Base-by-base conservation (phyloP, 192 early-diverging fungal species). In the Backusella tuberculispora region DNA sequence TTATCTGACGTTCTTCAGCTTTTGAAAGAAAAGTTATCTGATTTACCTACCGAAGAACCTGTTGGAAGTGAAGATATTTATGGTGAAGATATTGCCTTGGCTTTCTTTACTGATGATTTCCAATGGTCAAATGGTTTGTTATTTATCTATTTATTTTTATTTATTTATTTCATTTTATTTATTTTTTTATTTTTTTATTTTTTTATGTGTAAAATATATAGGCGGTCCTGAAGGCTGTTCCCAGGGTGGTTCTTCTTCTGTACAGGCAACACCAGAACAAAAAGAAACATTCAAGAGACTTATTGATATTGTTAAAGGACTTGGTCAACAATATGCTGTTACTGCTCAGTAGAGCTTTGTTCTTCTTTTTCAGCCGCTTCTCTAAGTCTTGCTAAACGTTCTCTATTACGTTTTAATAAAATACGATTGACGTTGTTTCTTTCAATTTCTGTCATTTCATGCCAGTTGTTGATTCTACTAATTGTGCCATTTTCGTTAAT, bases 391-490 rank as follows among this genome's bases (percentile, higher is more conserved):
- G 63, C 74, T 37, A 87, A 46, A 0, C 86, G 77, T 14, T 71
- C 45, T 5, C 73, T 74, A 69, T 87, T 87, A 50, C 86, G 70
- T 66, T 85, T 85, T 14, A 87, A 46, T 19, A 87, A 64, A 44
- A 87, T 82, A 12, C 86, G 74, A 13, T 83, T 83, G 13, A 85
- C 84, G 67, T 87, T 87, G 8, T 71, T 69, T 69, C 78, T 83
- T 79, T 87, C 86, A 65, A 87, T 87, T 21, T 87, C 86, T 14
- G 75, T 44, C 83, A 87, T 85, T 48, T 87, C 86, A 26, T 71
- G 66, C 86, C 86, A 87, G 63, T 87, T 87, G 12, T 87, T 80
- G 63, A 87, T 87, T 48, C 86, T 80, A 41, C 78, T 81, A 19
- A 87, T 78, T 3, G 84, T 83, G 29, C 86, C 86, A 41, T 87